Evolutionary conservation across 169 alveolate species (phyloP).

Genomic region (Eimeria brunetti): DNA sequence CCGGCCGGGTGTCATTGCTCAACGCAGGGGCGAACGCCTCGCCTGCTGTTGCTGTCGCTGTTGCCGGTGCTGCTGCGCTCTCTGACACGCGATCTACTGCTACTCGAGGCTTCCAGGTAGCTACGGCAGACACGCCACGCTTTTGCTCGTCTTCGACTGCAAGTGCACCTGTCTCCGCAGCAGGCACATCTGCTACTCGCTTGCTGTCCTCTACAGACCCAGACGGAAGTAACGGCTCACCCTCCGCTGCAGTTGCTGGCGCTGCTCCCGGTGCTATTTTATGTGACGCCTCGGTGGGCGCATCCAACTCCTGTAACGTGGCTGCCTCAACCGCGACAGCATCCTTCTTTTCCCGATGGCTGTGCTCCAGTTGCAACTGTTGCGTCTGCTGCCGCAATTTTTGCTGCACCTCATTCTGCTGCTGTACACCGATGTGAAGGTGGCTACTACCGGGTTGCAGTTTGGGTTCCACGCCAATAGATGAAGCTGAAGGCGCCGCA

Average conservation of each 20-base stretch:
- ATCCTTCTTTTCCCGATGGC: not conserved
- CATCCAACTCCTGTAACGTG: not conserved
- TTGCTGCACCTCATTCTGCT: constrained; percentile 42
- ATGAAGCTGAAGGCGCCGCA: constrained; percentile 30
- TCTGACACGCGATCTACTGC: constrained; percentile 1
- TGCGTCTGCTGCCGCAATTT: constrained; percentile 34
- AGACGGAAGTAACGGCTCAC: not conserved
- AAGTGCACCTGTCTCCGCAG: not conserved
- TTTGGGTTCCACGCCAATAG: constrained; percentile 8
- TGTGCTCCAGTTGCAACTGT: constrained; percentile 1
- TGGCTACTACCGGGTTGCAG: constrained; percentile 27
- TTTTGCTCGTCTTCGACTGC: not conserved
- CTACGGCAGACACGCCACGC: not conserved
- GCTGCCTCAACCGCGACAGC: not conserved
- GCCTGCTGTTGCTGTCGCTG: constrained; percentile 1
- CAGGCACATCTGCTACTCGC: not conserved
- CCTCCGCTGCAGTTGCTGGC: constrained; percentile 10
- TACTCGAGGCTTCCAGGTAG: not conserved
- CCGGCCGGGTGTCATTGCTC: not conserved
- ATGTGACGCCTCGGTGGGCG: not conserved
- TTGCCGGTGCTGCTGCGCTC: not conserved
- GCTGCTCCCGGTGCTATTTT: constrained; percentile 4
- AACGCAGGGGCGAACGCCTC: not conserved
- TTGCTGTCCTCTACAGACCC: not conserved
- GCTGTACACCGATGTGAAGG: not conserved